phyloP scores from a whole-genome alignment of 1,139 yeast species.

The Debaryomyces udenii region DNA sequence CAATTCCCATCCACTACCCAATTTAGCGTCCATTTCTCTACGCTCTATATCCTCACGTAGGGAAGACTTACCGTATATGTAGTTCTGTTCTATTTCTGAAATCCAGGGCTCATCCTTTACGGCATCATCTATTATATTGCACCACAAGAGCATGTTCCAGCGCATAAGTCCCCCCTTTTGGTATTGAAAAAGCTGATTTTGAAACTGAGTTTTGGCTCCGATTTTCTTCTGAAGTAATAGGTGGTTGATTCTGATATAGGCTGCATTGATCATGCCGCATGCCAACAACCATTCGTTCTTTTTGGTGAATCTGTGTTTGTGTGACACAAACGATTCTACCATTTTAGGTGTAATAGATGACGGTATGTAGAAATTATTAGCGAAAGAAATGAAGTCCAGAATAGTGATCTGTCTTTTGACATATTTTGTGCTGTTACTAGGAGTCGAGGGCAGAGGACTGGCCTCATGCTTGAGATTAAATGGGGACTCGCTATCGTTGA shows the following conservation, averaged over 20 bases:
- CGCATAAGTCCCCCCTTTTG: slow-evolving; percentile 57
- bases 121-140: slow-evolving; percentile 54
- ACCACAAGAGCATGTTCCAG: slow-evolving; percentile 53
- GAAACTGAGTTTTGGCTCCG: slow-evolving; percentile 51
- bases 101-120: slow-evolving; percentile 61
- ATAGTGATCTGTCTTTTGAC: slow-evolving; percentile 38
- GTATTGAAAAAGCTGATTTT: slow-evolving; percentile 51
- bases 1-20: slow-evolving; percentile 38
- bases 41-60: slow-evolving; percentile 23
- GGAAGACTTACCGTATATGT: slow-evolving; percentile 31
- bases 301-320: slow-evolving; percentile 52
- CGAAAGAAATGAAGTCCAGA: slow-evolving; percentile 57
- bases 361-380: slow-evolving; percentile 67
- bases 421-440: slow-evolving; percentile 24
- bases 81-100: slow-evolving; percentile 43
- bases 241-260: slow-evolving; percentile 58
- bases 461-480: slow-evolving; percentile 30
- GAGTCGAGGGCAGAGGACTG: slow-evolving; percentile 13
- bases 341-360: slow-evolving; percentile 52
- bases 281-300: slow-evolving; percentile 69
- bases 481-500: slow-evolving; percentile 33
- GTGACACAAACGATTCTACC: slow-evolving; percentile 52
- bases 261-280: slow-evolving; percentile 65
- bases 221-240: slow-evolving; percentile 45
- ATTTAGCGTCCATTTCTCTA: slow-evolving; percentile 32